Percentiles rank a stretch among this genome's conserved stretches.
Conservation (phyloP, 495 filamentous ascomycete species). For the Podospora pseudopauciseta region DNA sequence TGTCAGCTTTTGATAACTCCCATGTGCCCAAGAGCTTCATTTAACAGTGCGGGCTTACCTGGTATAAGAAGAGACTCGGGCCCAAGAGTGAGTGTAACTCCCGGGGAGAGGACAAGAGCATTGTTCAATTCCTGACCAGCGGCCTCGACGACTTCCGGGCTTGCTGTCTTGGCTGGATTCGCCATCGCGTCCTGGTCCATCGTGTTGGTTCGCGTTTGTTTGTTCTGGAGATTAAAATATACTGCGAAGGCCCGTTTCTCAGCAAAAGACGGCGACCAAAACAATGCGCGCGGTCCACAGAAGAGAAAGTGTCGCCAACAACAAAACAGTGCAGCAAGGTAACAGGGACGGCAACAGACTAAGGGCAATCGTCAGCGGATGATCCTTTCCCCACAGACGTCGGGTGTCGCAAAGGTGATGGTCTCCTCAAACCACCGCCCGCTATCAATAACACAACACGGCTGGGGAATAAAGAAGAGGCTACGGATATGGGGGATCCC, state of each 20-base stretch:
- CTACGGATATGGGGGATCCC: neutral
- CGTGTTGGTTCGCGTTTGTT: neutral
- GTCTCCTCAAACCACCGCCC: neutral
- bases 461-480: neutral
- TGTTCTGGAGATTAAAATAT: neutral
- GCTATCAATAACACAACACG: neutral
- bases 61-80: constrained; percentile 23
- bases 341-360: neutral
- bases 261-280: neutral
- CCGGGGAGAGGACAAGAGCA: constrained; percentile 28
- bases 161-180: constrained; percentile 8
- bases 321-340: neutral
- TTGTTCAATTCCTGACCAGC: neutral
- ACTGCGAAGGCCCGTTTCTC: neutral
- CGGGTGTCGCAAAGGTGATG: neutral
- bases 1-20: neutral
- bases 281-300: neutral
- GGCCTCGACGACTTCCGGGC: neutral
- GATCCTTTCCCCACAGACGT: neutral
- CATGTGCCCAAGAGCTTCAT: neutral
- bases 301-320: neutral
- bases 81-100: constrained; percentile 25
- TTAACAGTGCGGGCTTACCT: constrained; percentile 12
- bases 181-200: constrained; percentile 15
- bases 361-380: neutral